A percentile compares a stretch with the other conserved stretches of the same genome.
phyloP scores from a whole-genome alignment of 2,329 filamentous ascomycete species.

The Colletotrichum echinochloae region DNA sequence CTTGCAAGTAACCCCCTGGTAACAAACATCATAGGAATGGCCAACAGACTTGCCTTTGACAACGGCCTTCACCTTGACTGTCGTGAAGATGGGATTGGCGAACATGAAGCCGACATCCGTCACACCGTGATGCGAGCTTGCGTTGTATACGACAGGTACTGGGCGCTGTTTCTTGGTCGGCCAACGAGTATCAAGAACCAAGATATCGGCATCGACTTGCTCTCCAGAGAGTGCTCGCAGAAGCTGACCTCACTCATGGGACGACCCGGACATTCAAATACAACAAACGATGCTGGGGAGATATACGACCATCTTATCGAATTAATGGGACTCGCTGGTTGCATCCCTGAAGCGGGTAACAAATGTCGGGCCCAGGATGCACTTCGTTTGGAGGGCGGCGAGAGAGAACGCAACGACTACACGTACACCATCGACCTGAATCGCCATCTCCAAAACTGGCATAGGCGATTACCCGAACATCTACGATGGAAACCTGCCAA shows the following conservation, averaged over 20 bases:
- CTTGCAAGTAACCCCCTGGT: slow-evolving; percentile 42
- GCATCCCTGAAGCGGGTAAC: slow-evolving; percentile 60
- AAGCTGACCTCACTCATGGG: slow-evolving; percentile 51
- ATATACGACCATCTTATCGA: slow-evolving; percentile 66
- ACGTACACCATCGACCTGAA: slow-evolving; percentile 63
- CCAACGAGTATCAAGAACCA: slow-evolving; percentile 65
- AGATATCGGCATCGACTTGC: slow-evolving; percentile 61
- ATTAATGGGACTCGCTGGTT: slow-evolving; percentile 67
- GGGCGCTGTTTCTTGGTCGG: slow-evolving; percentile 66
- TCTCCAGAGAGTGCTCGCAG: slow-evolving; percentile 59
- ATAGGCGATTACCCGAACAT: slow-evolving; percentile 62
- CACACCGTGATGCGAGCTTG: slow-evolving; percentile 65
- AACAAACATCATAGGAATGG: slow-evolving; percentile 49
- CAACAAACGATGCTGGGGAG: slow-evolving; percentile 46
- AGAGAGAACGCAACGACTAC: slow-evolving; percentile 60
- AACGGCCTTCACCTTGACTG: slow-evolving; percentile 63
- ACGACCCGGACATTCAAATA: slow-evolving; percentile 47
- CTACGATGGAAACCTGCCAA: slow-evolving; percentile 62
- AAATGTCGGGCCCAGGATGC: slow-evolving; percentile 51
- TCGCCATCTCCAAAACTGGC: slow-evolving; percentile 66
- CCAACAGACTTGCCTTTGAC: slow-evolving; percentile 60
- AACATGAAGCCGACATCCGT: slow-evolving; percentile 60
- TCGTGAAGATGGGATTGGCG: slow-evolving; percentile 54
- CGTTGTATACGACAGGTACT: slow-evolving; percentile 66
- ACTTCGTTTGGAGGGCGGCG: slow-evolving; percentile 45